phyloP scores from a whole-genome alignment of 441 rosid genomes.

The Erodium trifolium region DNA sequence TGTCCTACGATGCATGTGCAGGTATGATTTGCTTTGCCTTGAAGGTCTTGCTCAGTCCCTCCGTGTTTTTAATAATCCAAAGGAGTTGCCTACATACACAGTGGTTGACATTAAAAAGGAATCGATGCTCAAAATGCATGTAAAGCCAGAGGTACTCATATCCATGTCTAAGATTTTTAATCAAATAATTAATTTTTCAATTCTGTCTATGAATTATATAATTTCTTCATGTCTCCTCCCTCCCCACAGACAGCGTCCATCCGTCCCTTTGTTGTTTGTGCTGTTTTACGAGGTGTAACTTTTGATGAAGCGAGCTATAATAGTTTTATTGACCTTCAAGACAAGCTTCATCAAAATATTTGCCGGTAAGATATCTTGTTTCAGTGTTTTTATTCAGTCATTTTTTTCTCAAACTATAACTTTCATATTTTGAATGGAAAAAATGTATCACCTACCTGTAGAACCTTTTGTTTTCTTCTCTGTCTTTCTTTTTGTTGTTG shows the following conservation, averaged over 20 bases:
- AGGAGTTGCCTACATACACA: constrained; percentile 46
- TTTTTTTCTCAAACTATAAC: neutral
- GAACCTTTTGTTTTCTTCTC: too few species aligned
- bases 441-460: too few species aligned
- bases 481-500: too few species aligned
- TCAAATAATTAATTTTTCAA: neutral
- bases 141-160: constrained; percentile 56
- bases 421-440: too few species aligned
- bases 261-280: constrained; percentile 76
- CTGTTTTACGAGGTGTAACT: constrained; percentile 65
- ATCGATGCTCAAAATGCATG: constrained; percentile 58
- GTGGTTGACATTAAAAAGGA: constrained; percentile 41
- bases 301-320: constrained; percentile 83
- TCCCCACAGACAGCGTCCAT: constrained; percentile 53
- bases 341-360: constrained; percentile 91
- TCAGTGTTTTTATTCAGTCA: neutral
- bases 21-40: constrained; percentile 92
- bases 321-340: constrained; percentile 97
- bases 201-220: neutral
- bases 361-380: constrained; percentile 50
- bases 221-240: neutral
- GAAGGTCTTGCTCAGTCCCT: constrained; percentile 95
- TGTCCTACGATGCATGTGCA: constrained; percentile 22
- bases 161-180: neutral
- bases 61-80: constrained; percentile 60